phyloP scores from a whole-genome alignment of 2,329 filamentous ascomycete species.

The Epichloe glyceriae region DNA sequence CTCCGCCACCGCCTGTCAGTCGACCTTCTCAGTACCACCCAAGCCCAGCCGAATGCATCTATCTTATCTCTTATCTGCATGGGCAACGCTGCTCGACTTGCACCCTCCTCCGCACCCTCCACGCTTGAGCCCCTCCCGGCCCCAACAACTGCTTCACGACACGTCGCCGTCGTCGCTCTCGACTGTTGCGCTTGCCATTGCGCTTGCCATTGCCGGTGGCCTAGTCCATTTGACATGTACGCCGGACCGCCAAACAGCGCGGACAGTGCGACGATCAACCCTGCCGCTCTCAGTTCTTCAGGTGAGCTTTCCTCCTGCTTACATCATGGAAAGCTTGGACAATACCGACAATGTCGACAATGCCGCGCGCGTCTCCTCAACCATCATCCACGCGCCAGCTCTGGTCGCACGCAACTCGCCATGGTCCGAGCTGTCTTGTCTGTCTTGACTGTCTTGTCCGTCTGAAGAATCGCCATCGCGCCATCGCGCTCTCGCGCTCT shows the following conservation, averaged over 20 bases:
- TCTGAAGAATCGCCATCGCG: neutral
- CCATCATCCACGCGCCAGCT: neutral
- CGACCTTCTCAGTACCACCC: neutral
- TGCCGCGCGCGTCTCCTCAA: neutral
- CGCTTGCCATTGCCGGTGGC: slow-evolving; percentile 10
- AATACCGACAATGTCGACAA: neutral
- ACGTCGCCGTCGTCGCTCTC: slow-evolving; percentile 37
- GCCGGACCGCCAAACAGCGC: slow-evolving; percentile 50
- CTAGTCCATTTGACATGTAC: slow-evolving; percentile 22
- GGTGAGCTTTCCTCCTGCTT: slow-evolving; percentile 35
- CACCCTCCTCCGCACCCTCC: slow-evolving; percentile 23
- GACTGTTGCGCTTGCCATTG: slow-evolving; percentile 8
- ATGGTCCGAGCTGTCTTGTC: neutral
- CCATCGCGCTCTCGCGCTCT: neutral
- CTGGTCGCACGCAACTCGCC: neutral
- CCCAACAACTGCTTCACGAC: slow-evolving; percentile 46
- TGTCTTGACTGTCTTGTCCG: neutral
- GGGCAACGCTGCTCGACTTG: slow-evolving; percentile 30
- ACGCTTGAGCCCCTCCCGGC: slow-evolving; percentile 27
- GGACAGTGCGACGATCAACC: slow-evolving; percentile 83
- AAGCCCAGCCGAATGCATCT: no score
- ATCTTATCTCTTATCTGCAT: slow-evolving; percentile 33
- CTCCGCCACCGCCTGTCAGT: slow-evolving; percentile 7
- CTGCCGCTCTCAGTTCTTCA: slow-evolving; percentile 69
- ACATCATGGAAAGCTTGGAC: neutral